Evolutionary conservation across 2,329 filamentous ascomycete species (phyloP), one percentile per base, ranked within the genome.

Genomic region (Monosporascus sp.): DNA sequence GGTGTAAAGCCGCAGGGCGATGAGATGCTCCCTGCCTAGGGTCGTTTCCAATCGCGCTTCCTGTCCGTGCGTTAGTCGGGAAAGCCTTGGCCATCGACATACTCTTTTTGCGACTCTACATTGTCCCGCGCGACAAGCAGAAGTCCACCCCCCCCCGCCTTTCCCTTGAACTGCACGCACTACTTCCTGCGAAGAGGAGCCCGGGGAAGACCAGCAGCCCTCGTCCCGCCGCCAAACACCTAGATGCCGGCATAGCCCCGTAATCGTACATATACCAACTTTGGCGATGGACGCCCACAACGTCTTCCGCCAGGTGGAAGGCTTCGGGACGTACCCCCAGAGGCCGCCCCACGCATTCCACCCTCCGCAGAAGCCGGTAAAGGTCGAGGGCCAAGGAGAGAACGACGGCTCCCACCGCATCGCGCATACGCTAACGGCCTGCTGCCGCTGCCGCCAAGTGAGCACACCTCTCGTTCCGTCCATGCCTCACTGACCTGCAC

Each of bases 391-490:
- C 41, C 69, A 72, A 35, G 73, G 69, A 46, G 80, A 82, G 55
- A 73, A 65, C 51, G 81, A 82, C 55, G 72, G 76, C 63, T 71
- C 80, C 53, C 76, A 81, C 65, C 78, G 87, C 60, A 86, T 91
- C 60, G 88, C 88, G 31, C 88, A 92, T 67, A 92, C 89, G 6
- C 71, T 93, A 64, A 91, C 88, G 49, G 89, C 89, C 22, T 92
- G 88, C 66, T 90, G 86, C 66, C 84, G 88, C 57, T 93, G 88
- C 71, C 82, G 88, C 68, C 86, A 89, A 78, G 88, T 90, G 74
- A 68, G 78, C 70, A 61, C 17, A 28, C 18, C 26, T 20, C 24
- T n/a, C 47, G 31, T 52, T 38, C 55, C 45, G 47, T 28, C 47
- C 47, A 7, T 18, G 2, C 15, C 7, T 18, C 47, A n/a, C 9